Conservation (phyloP, 176 grass and related monocot species). For the Aechmea fasciata region DNA sequence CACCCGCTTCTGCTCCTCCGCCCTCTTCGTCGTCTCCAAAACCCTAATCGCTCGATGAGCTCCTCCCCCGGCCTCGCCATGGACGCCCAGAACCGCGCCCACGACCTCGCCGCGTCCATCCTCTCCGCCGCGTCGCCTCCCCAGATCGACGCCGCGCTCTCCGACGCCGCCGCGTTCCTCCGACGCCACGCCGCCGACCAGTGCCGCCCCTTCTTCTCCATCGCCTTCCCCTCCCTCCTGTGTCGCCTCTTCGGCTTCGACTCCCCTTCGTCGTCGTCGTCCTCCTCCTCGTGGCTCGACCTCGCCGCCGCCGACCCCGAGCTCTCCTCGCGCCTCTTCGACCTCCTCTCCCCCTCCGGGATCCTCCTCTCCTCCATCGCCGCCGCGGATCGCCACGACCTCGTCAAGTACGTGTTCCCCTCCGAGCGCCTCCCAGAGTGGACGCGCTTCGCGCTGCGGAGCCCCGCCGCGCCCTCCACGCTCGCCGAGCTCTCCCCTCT, state of each 20-base stretch:
- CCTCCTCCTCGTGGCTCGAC: constrained; percentile 55
- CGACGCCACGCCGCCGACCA: constrained; percentile 46
- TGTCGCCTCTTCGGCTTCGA: constrained; percentile 40
- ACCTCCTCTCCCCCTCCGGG: constrained; percentile 48
- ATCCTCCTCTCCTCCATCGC: constrained; percentile 56
- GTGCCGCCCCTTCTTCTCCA: constrained; percentile 61
- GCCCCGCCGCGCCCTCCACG: constrained; percentile 10
- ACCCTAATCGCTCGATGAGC: too few species aligned
- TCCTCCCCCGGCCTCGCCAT: constrained; percentile 12
- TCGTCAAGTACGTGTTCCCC: constrained; percentile 69
- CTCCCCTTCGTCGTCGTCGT: neutral
- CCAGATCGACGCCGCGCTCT: constrained; percentile 28
- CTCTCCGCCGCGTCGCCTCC: constrained; percentile 24
- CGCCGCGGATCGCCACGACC: constrained; percentile 42
- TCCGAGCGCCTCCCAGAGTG: constrained; percentile 72
- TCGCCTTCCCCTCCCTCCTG: constrained; percentile 54
- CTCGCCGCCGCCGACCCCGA: constrained; percentile 28
- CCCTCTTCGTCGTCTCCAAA: too few species aligned
- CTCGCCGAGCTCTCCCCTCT: constrained; percentile 40
- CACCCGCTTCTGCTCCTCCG: too few species aligned
- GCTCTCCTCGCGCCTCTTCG: constrained; percentile 30
- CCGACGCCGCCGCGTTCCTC: constrained; percentile 40
- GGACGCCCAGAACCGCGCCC: constrained; percentile 32
- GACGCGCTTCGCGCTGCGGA: constrained; percentile 42
- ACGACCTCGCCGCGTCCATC: constrained; percentile 32